phyloP scores from a whole-genome alignment of 2,329 filamentous ascomycete species.

The Colletotrichum sp. region DNA sequence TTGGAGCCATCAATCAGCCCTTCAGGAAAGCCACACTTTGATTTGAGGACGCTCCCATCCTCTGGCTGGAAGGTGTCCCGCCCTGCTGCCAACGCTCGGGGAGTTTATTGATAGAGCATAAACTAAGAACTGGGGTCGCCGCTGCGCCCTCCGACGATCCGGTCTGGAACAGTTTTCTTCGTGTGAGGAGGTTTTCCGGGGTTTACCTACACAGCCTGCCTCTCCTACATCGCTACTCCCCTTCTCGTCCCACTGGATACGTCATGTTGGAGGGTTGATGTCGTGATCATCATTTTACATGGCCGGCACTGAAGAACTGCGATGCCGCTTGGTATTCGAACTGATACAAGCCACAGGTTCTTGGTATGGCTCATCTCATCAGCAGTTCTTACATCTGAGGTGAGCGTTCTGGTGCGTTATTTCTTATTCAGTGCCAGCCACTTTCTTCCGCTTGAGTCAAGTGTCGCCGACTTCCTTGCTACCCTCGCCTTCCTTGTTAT shows the following conservation, averaged over 20 bases:
- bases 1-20: not conserved
- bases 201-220: not conserved
- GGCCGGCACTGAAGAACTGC: not conserved
- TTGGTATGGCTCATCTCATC: not conserved
- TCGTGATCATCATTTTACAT: not conserved
- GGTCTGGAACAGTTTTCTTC: not conserved
- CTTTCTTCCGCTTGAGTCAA: not conserved
- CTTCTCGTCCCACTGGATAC: not conserved
- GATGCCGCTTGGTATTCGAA: not conserved
- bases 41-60: not conserved
- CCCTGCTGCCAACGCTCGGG: not conserved
- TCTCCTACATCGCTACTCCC: not conserved
- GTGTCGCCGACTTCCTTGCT: not conserved
- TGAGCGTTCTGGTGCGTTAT: not conserved
- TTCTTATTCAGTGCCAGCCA: not conserved
- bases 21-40: not conserved
- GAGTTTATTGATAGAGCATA: not conserved
- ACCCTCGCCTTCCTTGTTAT: not conserved
- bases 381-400: not conserved
- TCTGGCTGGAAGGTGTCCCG: no score
- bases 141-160: conserved; percentile 8
- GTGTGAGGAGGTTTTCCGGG: not conserved
- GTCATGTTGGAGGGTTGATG: not conserved
- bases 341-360: not conserved
- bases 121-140: not conserved